phyloP scores from a whole-genome alignment of 2,329 filamentous ascomycete genomes.

The Fusarium musae region DNA sequence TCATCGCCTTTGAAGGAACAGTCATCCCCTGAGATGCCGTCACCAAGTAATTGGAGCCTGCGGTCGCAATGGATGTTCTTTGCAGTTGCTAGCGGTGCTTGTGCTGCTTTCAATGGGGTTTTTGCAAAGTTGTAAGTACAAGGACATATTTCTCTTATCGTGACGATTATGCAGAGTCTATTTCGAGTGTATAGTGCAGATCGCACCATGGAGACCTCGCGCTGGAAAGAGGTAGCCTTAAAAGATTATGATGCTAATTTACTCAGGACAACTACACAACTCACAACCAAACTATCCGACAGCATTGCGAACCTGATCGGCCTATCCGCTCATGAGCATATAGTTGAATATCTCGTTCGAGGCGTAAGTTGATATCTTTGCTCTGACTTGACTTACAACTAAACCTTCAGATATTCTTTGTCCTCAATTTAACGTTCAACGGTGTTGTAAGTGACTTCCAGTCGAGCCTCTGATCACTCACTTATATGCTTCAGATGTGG shows the following conservation, averaged over 20 bases:
- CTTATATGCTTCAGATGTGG: conserved; percentile 72
- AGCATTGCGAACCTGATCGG: conserved; percentile 58
- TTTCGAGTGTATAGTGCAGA: not conserved
- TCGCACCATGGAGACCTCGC: too few species aligned
- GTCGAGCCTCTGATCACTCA: not conserved
- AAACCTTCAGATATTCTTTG: conserved; percentile 72
- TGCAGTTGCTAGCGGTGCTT: conserved; percentile 78
- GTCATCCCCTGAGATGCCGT: conserved; percentile 17
- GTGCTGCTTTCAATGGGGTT: conserved; percentile 83
- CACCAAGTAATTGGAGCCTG: conserved; percentile 45
- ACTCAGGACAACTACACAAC: conserved; percentile 64
- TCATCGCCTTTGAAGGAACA: not conserved
- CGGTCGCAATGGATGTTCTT: conserved; percentile 71
- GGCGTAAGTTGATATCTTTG: conserved; percentile 53
- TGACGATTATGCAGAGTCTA: not conserved
- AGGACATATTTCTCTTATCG: not conserved
- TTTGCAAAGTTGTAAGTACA: conserved; percentile 81
- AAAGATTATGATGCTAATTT: not conserved
- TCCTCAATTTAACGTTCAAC: conserved; percentile 79
- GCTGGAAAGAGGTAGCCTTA: too few species aligned
- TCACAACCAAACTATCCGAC: conserved; percentile 61
- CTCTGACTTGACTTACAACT: conserved; percentile 6
- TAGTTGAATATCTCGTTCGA: conserved; percentile 62
- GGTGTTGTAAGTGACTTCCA: conserved; percentile 63
- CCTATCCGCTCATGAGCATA: conserved; percentile 53